Evolutionary conservation across 2,329 filamentous ascomycete species (phyloP).

Genomic region (Aquanectria penicillioides): DNA sequence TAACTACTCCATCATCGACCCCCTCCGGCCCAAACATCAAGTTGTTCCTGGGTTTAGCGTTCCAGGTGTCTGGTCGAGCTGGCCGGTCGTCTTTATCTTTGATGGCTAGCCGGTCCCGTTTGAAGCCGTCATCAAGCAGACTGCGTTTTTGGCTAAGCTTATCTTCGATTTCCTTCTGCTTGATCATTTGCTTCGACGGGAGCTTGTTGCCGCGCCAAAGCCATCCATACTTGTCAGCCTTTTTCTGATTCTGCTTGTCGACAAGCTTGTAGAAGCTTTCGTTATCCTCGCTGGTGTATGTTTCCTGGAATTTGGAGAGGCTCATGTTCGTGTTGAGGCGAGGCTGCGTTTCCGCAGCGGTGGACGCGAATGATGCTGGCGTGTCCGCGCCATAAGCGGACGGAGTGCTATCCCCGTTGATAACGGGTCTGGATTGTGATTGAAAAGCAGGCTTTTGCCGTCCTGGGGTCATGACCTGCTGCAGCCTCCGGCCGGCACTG

Average conservation of each 20-base stretch:
- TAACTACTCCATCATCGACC: conserved; percentile 67
- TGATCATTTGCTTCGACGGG: conserved; percentile 79
- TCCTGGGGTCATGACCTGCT: conserved; percentile 84
- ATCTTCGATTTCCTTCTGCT: conserved; percentile 70
- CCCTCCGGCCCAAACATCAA: conserved; percentile 87
- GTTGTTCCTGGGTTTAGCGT: conserved; percentile 77
- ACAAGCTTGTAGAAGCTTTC: conserved; percentile 94
- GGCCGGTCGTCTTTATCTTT: conserved; percentile 76
- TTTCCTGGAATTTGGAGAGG: conserved; percentile 85
- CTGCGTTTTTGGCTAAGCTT: conserved; percentile 58
- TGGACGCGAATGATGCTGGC: conserved; percentile 66
- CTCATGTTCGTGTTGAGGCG: conserved; percentile 80
- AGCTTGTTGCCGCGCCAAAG: conserved; percentile 90
- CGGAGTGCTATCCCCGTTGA: conserved; percentile 64
- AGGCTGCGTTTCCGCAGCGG: conserved; percentile 51
- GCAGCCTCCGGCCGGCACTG: conserved; percentile 76
- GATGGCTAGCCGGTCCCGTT: conserved; percentile 69
- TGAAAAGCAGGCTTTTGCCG: conserved; percentile 49
- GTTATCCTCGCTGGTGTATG: conserved; percentile 97
- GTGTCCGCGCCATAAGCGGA: conserved; percentile 77
- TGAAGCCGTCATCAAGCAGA: conserved; percentile 66
- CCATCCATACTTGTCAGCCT: conserved; percentile 87
- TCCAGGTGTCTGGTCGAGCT: conserved; percentile 82
- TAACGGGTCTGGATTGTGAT: conserved; percentile 32
- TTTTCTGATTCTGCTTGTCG: conserved; percentile 89